These are phyloP conservation scores for Clonostachys rhizophaga DNA, from an alignment of 2,329 filamentous ascomycete genomes.

Conservation along the genomic window DNA sequence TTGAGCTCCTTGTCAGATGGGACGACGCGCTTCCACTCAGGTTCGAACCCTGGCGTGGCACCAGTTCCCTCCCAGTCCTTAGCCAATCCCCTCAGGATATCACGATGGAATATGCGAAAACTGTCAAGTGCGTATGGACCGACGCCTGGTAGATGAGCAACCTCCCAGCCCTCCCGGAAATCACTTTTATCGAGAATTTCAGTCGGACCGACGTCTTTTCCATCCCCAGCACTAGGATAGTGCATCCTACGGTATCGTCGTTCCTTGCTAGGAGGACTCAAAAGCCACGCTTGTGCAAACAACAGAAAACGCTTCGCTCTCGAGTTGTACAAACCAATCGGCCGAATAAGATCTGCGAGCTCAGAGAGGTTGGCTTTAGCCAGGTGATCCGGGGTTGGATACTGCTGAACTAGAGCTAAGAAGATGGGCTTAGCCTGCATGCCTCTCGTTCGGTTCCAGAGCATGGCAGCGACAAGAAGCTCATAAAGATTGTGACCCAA, in stretches of 20 bases:
- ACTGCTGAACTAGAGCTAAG: background rate
- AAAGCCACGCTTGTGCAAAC: slow-evolving; percentile 1
- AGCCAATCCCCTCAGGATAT: slow-evolving; percentile 1
- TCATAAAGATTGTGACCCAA: slow-evolving; percentile 1
- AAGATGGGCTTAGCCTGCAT: slow-evolving; percentile 2
- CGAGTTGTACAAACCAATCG: slow-evolving; percentile 1
- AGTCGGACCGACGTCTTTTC: slow-evolving; percentile 1
- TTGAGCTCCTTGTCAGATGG: slow-evolving; percentile 3
- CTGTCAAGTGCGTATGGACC: slow-evolving; percentile 3
- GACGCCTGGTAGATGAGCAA: slow-evolving; percentile 2
- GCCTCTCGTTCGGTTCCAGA: slow-evolving; percentile 4
- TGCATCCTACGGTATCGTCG: slow-evolving; percentile 2
- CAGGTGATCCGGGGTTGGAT: slow-evolving; percentile 1
- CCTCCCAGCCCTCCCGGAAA: slow-evolving; percentile 1
- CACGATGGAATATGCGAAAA: slow-evolving; percentile 4
- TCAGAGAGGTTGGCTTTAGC: background rate
- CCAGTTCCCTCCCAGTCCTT: slow-evolving; percentile 1
- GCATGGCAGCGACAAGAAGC: slow-evolving; percentile 3
- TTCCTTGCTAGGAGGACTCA: background rate
- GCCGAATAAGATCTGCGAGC: background rate
- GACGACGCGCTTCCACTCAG: slow-evolving; percentile 4
- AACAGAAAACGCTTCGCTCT: slow-evolving; percentile 1
- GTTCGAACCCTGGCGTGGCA: background rate
- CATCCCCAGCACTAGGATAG: background rate
- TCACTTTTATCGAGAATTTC: slow-evolving; percentile 2